Base-by-base conservation (phyloP, 306 rosid genomes). In the Lotus japonicus region DNA sequence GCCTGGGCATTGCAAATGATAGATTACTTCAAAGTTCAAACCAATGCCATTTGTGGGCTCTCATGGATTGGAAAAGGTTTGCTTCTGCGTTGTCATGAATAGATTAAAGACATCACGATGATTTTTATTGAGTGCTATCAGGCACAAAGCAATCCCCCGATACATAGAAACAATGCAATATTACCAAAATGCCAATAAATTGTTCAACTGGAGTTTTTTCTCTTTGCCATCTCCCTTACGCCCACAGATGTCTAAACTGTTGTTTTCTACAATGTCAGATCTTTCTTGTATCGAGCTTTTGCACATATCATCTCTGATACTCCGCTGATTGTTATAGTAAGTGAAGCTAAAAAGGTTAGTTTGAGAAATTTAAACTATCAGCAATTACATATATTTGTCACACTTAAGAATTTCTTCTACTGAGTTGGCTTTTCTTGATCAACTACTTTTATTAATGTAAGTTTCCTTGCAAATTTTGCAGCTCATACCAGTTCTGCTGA, bases 31-130 rank as follows among this genome's bases (percentile, higher is more conserved):
- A 84, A 80, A 79, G 79, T 84, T 75, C 96, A 84, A 80, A 79
- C 80, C 76, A 81, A 82, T 86, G 94, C 84, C 79, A 71, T 94
- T 62, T 64, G 77, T 82, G 98, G 98, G 64, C 80, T 94, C 42
- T 83, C 98, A 14, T 94, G 98, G 98, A 73, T 94, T 55, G 98
- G 95, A 64, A 94, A 88, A 85, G 97, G 96, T 66, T 85, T 94
- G 70, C 96, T 94, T 66, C 64, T 94, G 56, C 73, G 86, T 11
- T 96, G 98, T 74, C 96, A 90, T 79, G 89, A 83, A 79, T 85
- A 81, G 82, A 82, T 94, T 61, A 88, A 84, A 77, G 97, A 88
- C 72, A 70, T 85, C 53, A 82, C 87, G 17, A 90, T 77, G 87
- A 80, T 88, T 76, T 71, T 88, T 15, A 58, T 83, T 80, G 89